These are phyloP conservation scores for Colletotrichum horii DNA, from an alignment of 2,329 filamentous ascomycete species.

Conservation along the genomic window DNA sequence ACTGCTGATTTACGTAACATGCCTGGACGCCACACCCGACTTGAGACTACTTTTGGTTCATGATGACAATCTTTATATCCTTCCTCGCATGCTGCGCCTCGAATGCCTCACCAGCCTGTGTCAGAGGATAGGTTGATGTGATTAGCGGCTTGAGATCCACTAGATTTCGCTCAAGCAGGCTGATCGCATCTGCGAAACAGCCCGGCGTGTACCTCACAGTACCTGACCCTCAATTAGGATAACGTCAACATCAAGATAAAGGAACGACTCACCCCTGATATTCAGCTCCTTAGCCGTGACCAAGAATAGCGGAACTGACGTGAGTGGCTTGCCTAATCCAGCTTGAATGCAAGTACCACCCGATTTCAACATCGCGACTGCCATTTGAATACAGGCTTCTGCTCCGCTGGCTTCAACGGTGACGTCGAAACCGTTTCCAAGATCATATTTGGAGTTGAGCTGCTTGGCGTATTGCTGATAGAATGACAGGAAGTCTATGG, in stretches of 20 bases:
- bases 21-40: no score
- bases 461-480: not conserved
- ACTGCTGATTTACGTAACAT: no score
- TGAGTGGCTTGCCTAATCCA: accelerated
- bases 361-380: not conserved
- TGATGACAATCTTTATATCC: not conserved
- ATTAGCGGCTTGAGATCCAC: not conserved
- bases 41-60: not conserved
- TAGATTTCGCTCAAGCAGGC: not conserved
- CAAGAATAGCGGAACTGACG: accelerated
- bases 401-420: not conserved
- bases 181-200: not conserved
- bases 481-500: not conserved
- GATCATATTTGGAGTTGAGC: not conserved
- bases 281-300: not conserved
- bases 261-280: not conserved
- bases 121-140: not conserved
- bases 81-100: not conserved
- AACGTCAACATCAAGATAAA: not conserved
- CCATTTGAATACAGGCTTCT: not conserved
- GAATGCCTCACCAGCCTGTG: not conserved
- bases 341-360: not conserved
- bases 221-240: not conserved
- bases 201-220: not conserved
- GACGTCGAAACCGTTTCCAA: not conserved